A percentile compares a stretch with the other conserved stretches of the same genome.
Evolutionary conservation across 31 red algal species (phyloP).

Genomic region (Odonthalia washingtoniensis): DNA sequence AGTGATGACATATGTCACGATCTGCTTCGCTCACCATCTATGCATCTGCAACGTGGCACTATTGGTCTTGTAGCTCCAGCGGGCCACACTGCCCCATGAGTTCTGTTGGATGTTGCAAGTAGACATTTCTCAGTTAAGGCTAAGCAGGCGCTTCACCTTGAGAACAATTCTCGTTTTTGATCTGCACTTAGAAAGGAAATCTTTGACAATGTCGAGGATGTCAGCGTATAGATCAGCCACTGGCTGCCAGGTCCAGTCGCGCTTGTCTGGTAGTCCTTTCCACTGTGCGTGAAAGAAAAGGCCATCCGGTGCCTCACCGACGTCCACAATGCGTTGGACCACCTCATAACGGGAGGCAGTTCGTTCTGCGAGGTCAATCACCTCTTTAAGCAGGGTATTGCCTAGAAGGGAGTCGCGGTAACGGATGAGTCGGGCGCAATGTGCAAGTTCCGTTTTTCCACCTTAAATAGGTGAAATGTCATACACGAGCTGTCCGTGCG

Average conservation of each 20-base stretch:
- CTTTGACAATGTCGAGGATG: neutral
- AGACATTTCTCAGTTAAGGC: slow-evolving; percentile 31
- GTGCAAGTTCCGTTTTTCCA: neutral
- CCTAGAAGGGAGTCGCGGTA: slow-evolving; percentile 31
- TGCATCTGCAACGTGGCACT: too few species aligned
- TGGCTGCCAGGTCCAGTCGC: slow-evolving; percentile 46
- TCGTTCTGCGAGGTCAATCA: slow-evolving; percentile 28
- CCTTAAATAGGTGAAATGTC: neutral
- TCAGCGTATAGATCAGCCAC: slow-evolving; percentile 5
- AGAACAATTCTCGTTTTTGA: neutral
- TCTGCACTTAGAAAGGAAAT: neutral
- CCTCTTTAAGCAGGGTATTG: neutral
- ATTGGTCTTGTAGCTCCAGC: too few species aligned
- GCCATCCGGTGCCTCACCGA: slow-evolving; percentile 18
- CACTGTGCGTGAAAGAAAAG: too few species aligned
- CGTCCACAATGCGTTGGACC: neutral
- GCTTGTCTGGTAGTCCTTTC: slow-evolving; percentile 37
- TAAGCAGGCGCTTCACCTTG: slow-evolving; percentile 43
- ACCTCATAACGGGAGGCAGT: slow-evolving; percentile 18
- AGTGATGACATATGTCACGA: too few species aligned
- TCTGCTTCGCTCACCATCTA: too few species aligned
- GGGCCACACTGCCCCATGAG: too few species aligned
- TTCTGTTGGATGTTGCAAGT: too few species aligned
- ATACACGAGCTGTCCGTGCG: slow-evolving; percentile 12
- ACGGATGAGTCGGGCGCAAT: neutral